phyloP scores from a whole-genome alignment of 208 protist species.

The Leishmania gerbilli region DNA sequence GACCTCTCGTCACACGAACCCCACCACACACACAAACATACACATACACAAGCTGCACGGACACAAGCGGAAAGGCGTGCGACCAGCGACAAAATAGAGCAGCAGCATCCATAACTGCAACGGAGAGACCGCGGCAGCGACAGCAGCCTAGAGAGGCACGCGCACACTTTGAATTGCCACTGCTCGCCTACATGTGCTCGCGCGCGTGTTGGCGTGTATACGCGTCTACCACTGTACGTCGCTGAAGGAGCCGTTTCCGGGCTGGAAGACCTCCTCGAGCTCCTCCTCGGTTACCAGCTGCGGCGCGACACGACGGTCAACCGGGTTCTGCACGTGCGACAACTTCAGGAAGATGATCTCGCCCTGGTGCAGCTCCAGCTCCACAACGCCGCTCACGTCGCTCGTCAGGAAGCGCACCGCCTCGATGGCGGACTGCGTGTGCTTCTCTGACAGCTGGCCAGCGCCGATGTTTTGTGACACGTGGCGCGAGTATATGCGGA shows the following conservation, averaged over 20 bases:
- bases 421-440: slow-evolving; percentile 83
- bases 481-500: slow-evolving; percentile 80
- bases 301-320: slow-evolving; percentile 43
- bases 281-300: slow-evolving; percentile 78
- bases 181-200: neutral
- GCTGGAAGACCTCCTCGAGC: slow-evolving; percentile 87
- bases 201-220: neutral
- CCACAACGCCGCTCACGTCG: slow-evolving; percentile 81
- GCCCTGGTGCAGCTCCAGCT: slow-evolving; percentile 89
- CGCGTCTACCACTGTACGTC: slow-evolving; percentile 82
- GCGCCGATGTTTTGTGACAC: slow-evolving; percentile 69
- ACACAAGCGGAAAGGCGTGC: neutral
- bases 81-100: neutral
- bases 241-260: slow-evolving; percentile 86
- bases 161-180: neutral
- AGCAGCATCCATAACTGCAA: neutral
- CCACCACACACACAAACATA: neutral
- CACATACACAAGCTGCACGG: neutral
- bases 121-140: too few species aligned
- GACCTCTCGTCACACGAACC: too few species aligned
- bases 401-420: slow-evolving; percentile 78
- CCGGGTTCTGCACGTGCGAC: slow-evolving; percentile 61
- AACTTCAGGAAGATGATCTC: slow-evolving; percentile 89
- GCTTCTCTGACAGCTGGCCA: slow-evolving; percentile 75
- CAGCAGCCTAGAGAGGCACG: too few species aligned